Conservation (phyloP, 306 rosid species). For the Styphnolobium japonicum region DNA sequence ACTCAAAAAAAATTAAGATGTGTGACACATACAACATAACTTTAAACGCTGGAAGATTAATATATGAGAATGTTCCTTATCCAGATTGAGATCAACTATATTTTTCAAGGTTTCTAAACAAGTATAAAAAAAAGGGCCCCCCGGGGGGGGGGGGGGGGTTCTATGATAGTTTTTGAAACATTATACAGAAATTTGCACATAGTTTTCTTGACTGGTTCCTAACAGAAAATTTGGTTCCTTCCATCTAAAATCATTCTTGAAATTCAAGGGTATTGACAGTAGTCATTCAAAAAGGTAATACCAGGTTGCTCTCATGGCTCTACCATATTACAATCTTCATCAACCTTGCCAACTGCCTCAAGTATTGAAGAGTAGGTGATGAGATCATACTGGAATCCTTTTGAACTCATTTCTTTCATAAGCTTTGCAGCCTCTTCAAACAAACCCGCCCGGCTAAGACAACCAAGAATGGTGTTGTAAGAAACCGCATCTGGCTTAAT, state of each 20-base stretch:
- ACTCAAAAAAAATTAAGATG: no score
- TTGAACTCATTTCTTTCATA: slow-evolving; percentile 84
- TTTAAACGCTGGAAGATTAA: neutral
- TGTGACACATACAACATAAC: neutral
- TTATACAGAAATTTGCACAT: neutral
- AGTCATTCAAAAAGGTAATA: neutral
- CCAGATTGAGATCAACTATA: neutral
- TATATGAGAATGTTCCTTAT: neutral
- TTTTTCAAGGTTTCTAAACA: neutral
- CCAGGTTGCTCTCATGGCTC: slow-evolving; percentile 22
- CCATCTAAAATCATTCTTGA: neutral
- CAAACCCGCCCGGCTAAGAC: slow-evolving; percentile 90
- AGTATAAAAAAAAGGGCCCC: no score
- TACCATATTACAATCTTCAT: slow-evolving; percentile 41
- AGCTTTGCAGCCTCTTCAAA: slow-evolving; percentile 88
- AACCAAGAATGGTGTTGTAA: slow-evolving; percentile 77
- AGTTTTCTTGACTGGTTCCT: neutral
- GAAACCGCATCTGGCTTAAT: slow-evolving; percentile 78
- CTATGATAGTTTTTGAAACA: neutral
- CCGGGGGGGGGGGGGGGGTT: no score
- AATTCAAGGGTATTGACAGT: slow-evolving; percentile 8
- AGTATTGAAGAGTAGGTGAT: slow-evolving; percentile 91
- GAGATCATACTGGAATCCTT: slow-evolving; percentile 69
- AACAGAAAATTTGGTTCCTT: neutral
- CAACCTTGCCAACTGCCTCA: slow-evolving; percentile 94